Evolutionary conservation across 768 basidiomycete genomes (phyloP).

Genomic region (Mycena albidolilacea): DNA sequence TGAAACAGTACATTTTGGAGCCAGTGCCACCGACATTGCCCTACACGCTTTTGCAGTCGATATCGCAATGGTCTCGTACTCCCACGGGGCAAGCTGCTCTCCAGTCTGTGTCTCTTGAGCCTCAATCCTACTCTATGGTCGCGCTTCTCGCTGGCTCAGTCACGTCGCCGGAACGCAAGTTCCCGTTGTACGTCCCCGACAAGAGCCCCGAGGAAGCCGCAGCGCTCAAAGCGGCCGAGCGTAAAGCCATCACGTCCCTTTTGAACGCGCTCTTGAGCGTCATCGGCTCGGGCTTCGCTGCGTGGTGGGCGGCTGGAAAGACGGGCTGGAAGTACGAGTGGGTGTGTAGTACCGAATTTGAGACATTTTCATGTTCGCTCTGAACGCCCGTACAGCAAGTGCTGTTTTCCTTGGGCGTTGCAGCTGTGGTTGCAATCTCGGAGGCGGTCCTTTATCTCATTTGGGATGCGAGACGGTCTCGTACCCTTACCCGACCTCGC

Average conservation of each 20-base stretch:
- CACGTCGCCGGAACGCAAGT: conserved; percentile 84
- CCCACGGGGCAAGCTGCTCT: conserved; percentile 58
- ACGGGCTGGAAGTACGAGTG: conserved; percentile 81
- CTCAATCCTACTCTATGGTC: conserved; percentile 76
- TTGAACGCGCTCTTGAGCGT: conserved; percentile 83
- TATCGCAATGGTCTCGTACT: conserved; percentile 81
- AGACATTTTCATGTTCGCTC: conserved; percentile 13
- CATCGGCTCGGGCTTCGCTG: conserved; percentile 73
- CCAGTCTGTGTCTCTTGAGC: conserved; percentile 61
- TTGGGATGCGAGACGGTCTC: conserved; percentile 70
- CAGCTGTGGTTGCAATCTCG: conserved; percentile 77
- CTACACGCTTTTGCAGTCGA: conserved; percentile 68
- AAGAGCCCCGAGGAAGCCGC: conserved; percentile 64
- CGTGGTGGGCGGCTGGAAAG: conserved; percentile 80
- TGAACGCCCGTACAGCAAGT: conserved; percentile 59
- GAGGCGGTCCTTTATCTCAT: conserved; percentile 82
- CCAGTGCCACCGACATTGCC: conserved; percentile 66
- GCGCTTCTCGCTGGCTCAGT: conserved; percentile 82
- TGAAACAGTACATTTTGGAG: conserved; percentile 57
- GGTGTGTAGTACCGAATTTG: conserved; percentile 62
- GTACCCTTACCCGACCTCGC: conserved; percentile 27
- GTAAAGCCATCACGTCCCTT: conserved; percentile 77
- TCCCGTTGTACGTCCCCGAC: conserved; percentile 65
- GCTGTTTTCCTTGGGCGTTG: conserved; percentile 72
- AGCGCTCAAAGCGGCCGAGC: conserved; percentile 65